Conservation (phyloP, 495 filamentous ascomycete species). For the Bombardia bombarda region DNA sequence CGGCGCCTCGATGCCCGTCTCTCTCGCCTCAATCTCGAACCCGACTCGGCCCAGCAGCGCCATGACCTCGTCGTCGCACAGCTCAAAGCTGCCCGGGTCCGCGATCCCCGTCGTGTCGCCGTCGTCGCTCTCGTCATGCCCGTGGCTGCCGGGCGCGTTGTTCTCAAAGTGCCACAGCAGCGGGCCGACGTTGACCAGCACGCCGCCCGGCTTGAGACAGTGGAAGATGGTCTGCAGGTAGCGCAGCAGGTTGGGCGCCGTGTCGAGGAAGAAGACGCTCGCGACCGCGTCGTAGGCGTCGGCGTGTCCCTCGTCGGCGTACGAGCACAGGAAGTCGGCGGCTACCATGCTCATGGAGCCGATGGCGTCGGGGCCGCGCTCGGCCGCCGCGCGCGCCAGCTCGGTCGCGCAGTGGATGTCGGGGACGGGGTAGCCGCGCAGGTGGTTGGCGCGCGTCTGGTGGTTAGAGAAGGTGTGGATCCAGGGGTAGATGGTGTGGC, state of each 20-base stretch:
- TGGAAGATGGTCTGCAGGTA: slow-evolving; percentile 77
- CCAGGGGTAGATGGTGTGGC: slow-evolving; percentile 72
- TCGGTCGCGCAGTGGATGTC: slow-evolving; percentile 63
- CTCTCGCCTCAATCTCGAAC: slow-evolving; percentile 59
- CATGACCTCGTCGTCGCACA: slow-evolving; percentile 81
- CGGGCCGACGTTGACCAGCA: slow-evolving; percentile 87
- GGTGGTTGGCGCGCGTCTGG: slow-evolving; percentile 57
- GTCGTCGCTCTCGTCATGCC: slow-evolving; percentile 34
- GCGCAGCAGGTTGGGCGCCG: slow-evolving; percentile 81
- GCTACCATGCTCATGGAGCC: slow-evolving; percentile 80
- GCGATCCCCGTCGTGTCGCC: slow-evolving; percentile 50
- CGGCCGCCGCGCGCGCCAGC: slow-evolving; percentile 26
- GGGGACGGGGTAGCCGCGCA: slow-evolving; percentile 61
- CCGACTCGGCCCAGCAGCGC: slow-evolving; percentile 65
- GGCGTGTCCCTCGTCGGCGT: slow-evolving; percentile 49
- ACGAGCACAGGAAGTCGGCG: slow-evolving; percentile 74
- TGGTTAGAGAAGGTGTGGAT: slow-evolving; percentile 77
- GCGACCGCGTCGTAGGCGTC: slow-evolving; percentile 72
- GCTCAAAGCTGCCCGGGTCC: slow-evolving; percentile 77
- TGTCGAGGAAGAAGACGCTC: slow-evolving; percentile 94
- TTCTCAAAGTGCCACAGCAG: slow-evolving; percentile 84
- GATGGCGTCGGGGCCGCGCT: slow-evolving; percentile 14
- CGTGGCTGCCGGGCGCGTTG: slow-evolving; percentile 36
- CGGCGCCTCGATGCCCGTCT: slow-evolving; percentile 50
- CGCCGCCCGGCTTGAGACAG: slow-evolving; percentile 68